phyloP scores from a whole-genome alignment of 2,329 filamentous ascomycete genomes.

The Samsoniella hepiali region DNA sequence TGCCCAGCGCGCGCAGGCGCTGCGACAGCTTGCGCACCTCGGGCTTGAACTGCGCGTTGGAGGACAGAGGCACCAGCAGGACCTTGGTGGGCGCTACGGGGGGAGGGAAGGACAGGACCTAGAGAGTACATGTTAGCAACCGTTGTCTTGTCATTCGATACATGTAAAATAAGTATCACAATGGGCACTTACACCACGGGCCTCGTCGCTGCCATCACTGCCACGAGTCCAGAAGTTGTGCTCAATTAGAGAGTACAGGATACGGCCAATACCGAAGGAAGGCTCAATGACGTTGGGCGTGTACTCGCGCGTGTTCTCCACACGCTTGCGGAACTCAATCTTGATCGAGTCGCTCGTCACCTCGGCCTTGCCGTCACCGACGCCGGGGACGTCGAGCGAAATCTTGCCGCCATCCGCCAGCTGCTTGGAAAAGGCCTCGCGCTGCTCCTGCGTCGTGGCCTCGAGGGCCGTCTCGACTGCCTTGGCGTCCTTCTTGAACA shows the following conservation, averaged over 20 bases:
- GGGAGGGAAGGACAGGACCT: slow-evolving; percentile 54
- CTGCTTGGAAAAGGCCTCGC: slow-evolving; percentile 73
- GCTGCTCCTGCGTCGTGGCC: slow-evolving; percentile 72
- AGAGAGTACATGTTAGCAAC: slow-evolving; percentile 17
- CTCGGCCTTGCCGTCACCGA: slow-evolving; percentile 70
- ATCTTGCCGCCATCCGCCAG: slow-evolving; percentile 73
- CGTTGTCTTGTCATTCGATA: neutral
- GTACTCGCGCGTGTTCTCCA: slow-evolving; percentile 84
- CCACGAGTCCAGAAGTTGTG: slow-evolving; percentile 90
- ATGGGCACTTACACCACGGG: slow-evolving; percentile 69
- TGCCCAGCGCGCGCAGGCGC: slow-evolving; percentile 69
- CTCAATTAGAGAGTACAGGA: slow-evolving; percentile 89
- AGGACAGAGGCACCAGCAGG: slow-evolving; percentile 83
- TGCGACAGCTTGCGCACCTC: slow-evolving; percentile 69
- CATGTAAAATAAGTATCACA: neutral
- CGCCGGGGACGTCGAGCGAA: slow-evolving; percentile 66
- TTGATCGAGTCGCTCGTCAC: slow-evolving; percentile 74
- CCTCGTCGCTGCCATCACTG: slow-evolving; percentile 61
- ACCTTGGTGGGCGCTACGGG: slow-evolving; percentile 92
- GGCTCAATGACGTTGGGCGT: slow-evolving; percentile 96
- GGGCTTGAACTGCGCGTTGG: slow-evolving; percentile 77
- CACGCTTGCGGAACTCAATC: slow-evolving; percentile 79
- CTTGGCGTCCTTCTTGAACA: slow-evolving; percentile 93
- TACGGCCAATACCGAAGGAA: slow-evolving; percentile 94
- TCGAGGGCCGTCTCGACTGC: slow-evolving; percentile 76